Evolutionary conservation across 1,284 basidiomycete genomes (phyloP), one percentile per base, ranked within the genome.

Genomic region (Tausonia pullulans): DNA sequence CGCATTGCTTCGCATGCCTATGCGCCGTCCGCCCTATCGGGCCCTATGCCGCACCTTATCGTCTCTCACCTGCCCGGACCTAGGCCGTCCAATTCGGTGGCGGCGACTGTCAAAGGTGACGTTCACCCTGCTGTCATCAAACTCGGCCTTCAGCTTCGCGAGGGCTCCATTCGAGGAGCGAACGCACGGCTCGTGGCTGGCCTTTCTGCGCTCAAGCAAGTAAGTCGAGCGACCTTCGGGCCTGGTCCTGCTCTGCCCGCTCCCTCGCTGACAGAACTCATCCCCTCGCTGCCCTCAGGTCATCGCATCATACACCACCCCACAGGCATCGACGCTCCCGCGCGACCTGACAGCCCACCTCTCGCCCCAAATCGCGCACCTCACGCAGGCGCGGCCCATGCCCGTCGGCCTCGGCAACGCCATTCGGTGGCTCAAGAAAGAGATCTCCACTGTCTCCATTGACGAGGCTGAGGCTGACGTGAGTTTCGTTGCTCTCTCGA

Each of bases 371-470:
- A 95, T 96, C 69, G 87, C 84, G 41, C 87, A 93, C 76, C 82
- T 95, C 14, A 89, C 92, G 14, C 83, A 87, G 62, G 87, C 89
- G 43, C 80, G 93, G 61, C 88, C 90, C 0, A 87, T 94, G 85
- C 88, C 89, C n/a, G 85, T 91, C n/a, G 90, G 90, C 41, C 91
- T 93, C 84, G 92, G 90, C 0, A 94, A 94, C 72, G 92, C 92
- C 0, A 91, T 93, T 69, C 83, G 94, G 65, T 90, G 95, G 76
- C 81, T 99, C 72, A 98, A 99, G 79, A 81, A 96, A 67, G 92
- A 98, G 73, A 97, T 99, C 74, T 94, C 90, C 72, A 83, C 84
- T 27, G 85, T 92, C 57, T 88, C 91, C 70, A 90, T 92, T 62
- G 94, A 98, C 76, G 80, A 91, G 72, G 86, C 90, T 5, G 92